Evolutionary conservation across 192 early-diverging fungal species (phyloP), one percentile per base, ranked within the genome.

Genomic region (Backusella circina): DNA sequence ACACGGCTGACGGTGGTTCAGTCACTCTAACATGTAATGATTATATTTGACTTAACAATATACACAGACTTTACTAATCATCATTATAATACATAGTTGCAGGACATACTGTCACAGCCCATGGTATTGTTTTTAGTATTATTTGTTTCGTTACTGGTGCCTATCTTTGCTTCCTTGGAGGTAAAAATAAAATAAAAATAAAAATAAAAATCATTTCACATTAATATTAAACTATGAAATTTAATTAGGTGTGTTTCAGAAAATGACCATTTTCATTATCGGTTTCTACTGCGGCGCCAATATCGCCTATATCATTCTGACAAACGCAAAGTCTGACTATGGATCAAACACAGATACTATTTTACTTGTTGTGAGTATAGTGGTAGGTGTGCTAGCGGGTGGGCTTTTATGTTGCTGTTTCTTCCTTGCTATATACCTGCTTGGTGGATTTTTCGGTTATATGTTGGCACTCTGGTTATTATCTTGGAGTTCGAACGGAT

Each of bases 371-470:
- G 88, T 91, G 6, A 82, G 87, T 8, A 83, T 90, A 15, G 85
- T 87, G 8, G 76, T 85, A 4, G 96, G 94, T 44, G 66, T 93
- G 8, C 15, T 95, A 10, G 86, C 86, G 47, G 96, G 95, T 66
- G 74, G 72, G 10, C 67, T 95, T 2, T 77, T 92, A 16, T 54
- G 89, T 33, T 95, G 90, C 77, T 85, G 92, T 71, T 90, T 87
- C 84, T 86, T 86, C 65, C 78, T 96, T 2, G 95, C 91, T 28
- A 81, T 96, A 37, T 89, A 91, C 70, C 78, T 93, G 16, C 77
- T 96, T 16, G 96, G 95, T 65, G 94, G 87, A 26, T 80, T 94
- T 54, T 87, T 90, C 41, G 96, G 96, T 74, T 95, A 92, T 81
- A 76, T 88, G 33, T 77, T 93, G 31, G 90, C 94, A 3, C 77